Conservation (phyloP, 805 yeast species). For the Isabelozyma gotoi region DNA sequence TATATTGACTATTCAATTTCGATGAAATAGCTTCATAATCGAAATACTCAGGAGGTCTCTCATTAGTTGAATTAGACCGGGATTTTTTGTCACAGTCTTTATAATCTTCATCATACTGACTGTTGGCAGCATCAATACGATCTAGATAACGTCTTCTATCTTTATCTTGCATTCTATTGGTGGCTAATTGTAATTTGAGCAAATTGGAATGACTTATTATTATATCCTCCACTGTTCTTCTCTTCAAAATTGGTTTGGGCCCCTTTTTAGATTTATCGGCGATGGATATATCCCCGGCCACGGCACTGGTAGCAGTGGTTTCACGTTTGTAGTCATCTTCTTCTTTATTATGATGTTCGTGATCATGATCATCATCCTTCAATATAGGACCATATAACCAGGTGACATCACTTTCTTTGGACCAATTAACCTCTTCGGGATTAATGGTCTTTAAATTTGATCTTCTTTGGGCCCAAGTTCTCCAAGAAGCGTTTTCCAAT, state of each 20-base stretch:
- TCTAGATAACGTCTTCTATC: conserved; percentile 20
- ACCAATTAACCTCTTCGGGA: conserved; percentile 93
- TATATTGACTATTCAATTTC: conserved; percentile 42
- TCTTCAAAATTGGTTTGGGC: conserved; percentile 84
- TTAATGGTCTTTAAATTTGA: conserved; percentile 70
- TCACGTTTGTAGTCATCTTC: conserved; percentile 10
- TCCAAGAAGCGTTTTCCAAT: conserved; percentile 71
- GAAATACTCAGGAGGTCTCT: conserved; percentile 36
- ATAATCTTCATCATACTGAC: conserved; percentile 4
- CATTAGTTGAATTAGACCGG: conserved; percentile 13
- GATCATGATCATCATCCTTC: conserved; percentile 38
- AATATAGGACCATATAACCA: conserved; percentile 95
- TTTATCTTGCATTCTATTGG: conserved; percentile 31
- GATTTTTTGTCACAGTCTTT: background rate
- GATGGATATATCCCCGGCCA: conserved; percentile 46
- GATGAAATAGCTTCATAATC: conserved; percentile 46
- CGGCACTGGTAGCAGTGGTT: conserved; percentile 40
- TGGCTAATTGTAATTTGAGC: conserved; percentile 40
- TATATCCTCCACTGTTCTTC: conserved; percentile 79
- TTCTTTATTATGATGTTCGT: conserved; percentile 12
- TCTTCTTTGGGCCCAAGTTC: conserved; percentile 90
- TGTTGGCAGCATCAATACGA: conserved; percentile 2
- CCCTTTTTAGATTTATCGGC: conserved; percentile 26
- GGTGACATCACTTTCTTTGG: conserved; percentile 93
- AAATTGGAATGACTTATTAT: conserved; percentile 62